Evolutionary conservation across 306 rosid genomes (phyloP).

Genomic region (Rosa chinensis): DNA sequence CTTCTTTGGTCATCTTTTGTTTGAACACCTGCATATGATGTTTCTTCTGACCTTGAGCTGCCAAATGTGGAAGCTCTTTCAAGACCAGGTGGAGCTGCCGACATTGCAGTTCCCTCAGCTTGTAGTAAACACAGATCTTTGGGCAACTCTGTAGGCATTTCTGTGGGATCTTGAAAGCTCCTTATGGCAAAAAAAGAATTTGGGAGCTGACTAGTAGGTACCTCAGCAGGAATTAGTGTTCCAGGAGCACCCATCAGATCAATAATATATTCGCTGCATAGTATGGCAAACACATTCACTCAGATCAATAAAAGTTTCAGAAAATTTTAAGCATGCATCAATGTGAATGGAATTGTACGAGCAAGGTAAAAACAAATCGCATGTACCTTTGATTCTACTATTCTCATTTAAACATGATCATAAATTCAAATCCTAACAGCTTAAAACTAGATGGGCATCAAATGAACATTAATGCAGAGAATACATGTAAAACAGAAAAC

Average conservation of each 20-base stretch:
- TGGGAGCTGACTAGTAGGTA: conserved; percentile 82
- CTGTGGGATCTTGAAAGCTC: conserved; percentile 55
- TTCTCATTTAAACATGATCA: conserved; percentile 9
- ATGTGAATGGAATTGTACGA: not conserved
- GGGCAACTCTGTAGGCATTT: conserved; percentile 48
- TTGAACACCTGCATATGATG: conserved; percentile 36
- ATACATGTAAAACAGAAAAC: not conserved
- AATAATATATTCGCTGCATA: conserved; percentile 92
- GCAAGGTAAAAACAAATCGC: not conserved
- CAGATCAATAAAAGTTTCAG: conserved; percentile 21
- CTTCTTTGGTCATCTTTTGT: conserved; percentile 41
- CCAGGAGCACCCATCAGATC: conserved; percentile 99
- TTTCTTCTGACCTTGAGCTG: conserved; percentile 48
- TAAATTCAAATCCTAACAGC: conserved; percentile 22
- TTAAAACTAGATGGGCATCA: not conserved
- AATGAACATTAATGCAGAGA: not conserved
- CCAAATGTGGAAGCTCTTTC: conserved; percentile 39
- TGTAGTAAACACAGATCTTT: conserved; percentile 32
- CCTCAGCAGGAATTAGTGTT: conserved; percentile 90
- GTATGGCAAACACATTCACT: conserved; percentile 34
- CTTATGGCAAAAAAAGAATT: conserved; percentile 65
- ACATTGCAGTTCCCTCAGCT: conserved; percentile 41
- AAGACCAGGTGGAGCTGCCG: conserved; percentile 37
- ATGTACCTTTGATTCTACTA: conserved; percentile 8
- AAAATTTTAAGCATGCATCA: not conserved